Percentiles rank a stretch among this genome's conserved stretches.
phyloP scores from a whole-genome alignment of 306 rosid species.

The Malus orientalis region DNA sequence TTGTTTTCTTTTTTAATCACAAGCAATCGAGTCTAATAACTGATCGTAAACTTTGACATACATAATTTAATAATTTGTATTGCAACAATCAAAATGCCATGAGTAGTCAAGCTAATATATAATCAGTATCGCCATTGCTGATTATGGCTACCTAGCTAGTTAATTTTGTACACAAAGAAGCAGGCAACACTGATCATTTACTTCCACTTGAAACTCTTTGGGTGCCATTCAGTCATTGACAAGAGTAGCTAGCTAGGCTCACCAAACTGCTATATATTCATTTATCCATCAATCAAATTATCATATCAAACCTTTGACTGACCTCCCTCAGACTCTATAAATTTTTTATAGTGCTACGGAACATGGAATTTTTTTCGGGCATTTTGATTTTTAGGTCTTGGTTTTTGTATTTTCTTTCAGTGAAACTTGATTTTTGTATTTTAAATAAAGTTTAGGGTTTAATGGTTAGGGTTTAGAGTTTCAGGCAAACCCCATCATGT shows the following conservation, averaged over 20 bases:
- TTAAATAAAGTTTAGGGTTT: no score
- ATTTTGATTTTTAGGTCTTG: no score
- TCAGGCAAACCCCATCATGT: no score
- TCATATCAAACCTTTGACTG: background rate
- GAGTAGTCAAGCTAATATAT: background rate
- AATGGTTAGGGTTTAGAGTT: no score
- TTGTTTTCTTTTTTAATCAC: no score
- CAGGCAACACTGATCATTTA: background rate
- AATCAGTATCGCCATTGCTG: background rate
- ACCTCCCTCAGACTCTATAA: background rate
- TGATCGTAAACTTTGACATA: background rate
- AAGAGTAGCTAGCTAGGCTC: background rate
- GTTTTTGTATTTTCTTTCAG: no score
- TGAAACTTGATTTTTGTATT: no score
- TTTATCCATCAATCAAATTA: no score
- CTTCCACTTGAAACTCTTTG: background rate
- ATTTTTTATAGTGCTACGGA: no score
- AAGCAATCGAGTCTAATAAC: background rate
- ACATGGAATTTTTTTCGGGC: no score
- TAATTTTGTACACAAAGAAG: background rate
- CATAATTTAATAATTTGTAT: background rate
- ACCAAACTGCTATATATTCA: background rate
- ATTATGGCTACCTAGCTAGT: background rate
- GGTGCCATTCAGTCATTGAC: no score
- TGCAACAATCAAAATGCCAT: background rate